These are phyloP conservation scores for Euphorbia peplus DNA, from an alignment of 345 rosid species.

Conservation along the genomic window DNA sequence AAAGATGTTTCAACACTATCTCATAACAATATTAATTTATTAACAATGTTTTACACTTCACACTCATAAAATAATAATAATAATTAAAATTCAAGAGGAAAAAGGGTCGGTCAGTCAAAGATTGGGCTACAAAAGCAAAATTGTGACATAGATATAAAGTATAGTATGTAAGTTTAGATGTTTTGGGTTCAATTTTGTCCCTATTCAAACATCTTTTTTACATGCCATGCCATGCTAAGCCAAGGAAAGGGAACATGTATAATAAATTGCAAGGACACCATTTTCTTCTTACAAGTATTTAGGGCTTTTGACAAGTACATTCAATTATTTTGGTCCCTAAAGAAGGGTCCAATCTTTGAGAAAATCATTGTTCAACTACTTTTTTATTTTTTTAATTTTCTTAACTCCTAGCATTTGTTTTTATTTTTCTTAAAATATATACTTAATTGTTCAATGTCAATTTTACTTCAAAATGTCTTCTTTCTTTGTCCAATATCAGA, in stretches of 20 bases:
- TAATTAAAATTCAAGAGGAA: too few relatives aligned
- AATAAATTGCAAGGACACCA: neutral
- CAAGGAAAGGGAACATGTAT: neutral
- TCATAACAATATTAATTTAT: neutral
- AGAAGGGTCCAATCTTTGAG: conserved; percentile 5
- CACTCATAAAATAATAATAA: too few relatives aligned
- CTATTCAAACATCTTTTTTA: conserved; percentile 18
- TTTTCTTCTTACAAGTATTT: conserved; percentile 9
- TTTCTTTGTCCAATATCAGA: too few relatives aligned
- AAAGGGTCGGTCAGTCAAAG: conserved; percentile 15
- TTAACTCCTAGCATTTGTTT: neutral
- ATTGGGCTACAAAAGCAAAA: conserved; percentile 7
- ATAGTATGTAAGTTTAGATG: neutral
- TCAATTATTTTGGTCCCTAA: conserved; percentile 10
- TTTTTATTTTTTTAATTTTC: neutral
- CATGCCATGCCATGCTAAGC: too few relatives aligned
- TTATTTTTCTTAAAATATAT: neutral
- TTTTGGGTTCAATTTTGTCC: conserved; percentile 11
- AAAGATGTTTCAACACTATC: neutral
- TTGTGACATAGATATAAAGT: conserved; percentile 7
- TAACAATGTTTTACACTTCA: too few relatives aligned
- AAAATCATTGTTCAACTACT: neutral
- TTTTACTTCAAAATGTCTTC: neutral
- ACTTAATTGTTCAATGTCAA: neutral
- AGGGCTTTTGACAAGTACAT: conserved; percentile 11